Evolutionary conservation across 768 basidiomycete species (phyloP).

Genomic region (Floccularia luteovirens): DNA sequence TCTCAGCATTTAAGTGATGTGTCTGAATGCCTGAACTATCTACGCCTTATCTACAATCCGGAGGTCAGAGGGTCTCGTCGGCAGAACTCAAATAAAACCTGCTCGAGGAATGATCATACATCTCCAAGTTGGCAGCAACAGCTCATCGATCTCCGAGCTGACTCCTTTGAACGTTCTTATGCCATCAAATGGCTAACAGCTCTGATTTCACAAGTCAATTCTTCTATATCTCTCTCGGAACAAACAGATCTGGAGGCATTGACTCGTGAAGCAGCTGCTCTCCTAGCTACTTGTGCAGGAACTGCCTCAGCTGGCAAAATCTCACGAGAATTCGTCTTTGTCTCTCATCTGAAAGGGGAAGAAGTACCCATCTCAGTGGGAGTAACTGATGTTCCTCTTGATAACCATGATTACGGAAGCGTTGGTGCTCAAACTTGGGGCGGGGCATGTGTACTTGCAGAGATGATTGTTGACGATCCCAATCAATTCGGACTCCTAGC

Average conservation of each 20-base stretch:
- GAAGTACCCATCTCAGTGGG: slow-evolving; percentile 23
- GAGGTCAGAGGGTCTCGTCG: slow-evolving; percentile 53
- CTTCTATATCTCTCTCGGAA: not conserved
- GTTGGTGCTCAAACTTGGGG: slow-evolving; percentile 91
- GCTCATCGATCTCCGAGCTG: slow-evolving; percentile 33
- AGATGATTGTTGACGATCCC: slow-evolving; percentile 59
- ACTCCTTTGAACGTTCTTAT: slow-evolving; percentile 64
- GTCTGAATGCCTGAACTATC: slow-evolving; percentile 18
- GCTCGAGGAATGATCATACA: not conserved
- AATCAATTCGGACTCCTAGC: slow-evolving; percentile 33
- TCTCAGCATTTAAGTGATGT: not conserved
- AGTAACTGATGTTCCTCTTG: slow-evolving; percentile 62
- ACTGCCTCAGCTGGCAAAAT: slow-evolving; percentile 54
- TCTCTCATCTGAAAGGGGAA: slow-evolving; percentile 5
- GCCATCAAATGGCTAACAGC: slow-evolving; percentile 70
- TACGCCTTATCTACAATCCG: slow-evolving; percentile 52
- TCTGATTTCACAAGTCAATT: slow-evolving; percentile 31
- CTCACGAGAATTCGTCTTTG: slow-evolving; percentile 45
- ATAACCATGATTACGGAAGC: slow-evolving; percentile 61
- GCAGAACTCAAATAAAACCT: slow-evolving; percentile 9
- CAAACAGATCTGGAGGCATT: slow-evolving; percentile 28
- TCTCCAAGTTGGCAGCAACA: slow-evolving; percentile 5
- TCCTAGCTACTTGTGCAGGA: slow-evolving; percentile 61
- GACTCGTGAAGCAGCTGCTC: slow-evolving; percentile 46
- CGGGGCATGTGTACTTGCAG: slow-evolving; percentile 72